Base-by-base conservation (phyloP, 768 basidiomycete genomes). In the Lactarius psammicola region DNA sequence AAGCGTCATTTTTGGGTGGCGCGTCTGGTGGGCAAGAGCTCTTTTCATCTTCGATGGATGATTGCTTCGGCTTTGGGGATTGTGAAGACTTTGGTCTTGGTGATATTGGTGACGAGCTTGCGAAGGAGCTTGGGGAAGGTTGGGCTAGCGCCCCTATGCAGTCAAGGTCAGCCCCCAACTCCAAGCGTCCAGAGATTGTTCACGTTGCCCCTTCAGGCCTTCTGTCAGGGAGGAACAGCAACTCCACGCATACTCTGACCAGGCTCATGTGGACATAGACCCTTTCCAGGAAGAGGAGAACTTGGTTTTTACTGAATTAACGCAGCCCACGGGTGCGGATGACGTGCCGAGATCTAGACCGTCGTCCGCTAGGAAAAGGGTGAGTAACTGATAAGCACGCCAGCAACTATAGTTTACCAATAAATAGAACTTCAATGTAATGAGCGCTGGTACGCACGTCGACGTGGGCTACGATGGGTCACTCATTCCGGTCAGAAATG, bases 101-200 rank as follows among this genome's bases (percentile, higher is more conserved):
- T 8, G 86, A 82, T 26, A 75, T 92, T 20, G 89, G 86, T 4
- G 89, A 90, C 55, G 91, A 92, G 70, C 77, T 93, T 31, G 89
- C 87, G 9, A 81, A 80, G 67, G 90, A 93, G 70, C 79, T 93
- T 3, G 91, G 90, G 34, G 85, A 86, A 70, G 85, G 80, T 28
- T 92, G 90, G 89, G 84, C 81, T 20, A 62, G 63, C 17, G 55
- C 56, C 13, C 23, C 72, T 64, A 26, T 78, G 77, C 54, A 76
- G 76, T 31, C 42, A 15, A 56, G 40, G 66, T 63, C 26, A 23
- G 51, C 59, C 10, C 20, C 18, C 31, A 44, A 49, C 28, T 38
- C 34, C 33, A 9, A n/a, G 15, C 5, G 0, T 13, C 1, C 20
- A 54, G 2, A 31, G 40, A 58, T 28, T 20, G 40, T 55, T 59